Evolutionary conservation across 129 eudicot genomes (phyloP), one percentile per base, ranked within the genome.

Genomic region (Escallonia rubra): DNA sequence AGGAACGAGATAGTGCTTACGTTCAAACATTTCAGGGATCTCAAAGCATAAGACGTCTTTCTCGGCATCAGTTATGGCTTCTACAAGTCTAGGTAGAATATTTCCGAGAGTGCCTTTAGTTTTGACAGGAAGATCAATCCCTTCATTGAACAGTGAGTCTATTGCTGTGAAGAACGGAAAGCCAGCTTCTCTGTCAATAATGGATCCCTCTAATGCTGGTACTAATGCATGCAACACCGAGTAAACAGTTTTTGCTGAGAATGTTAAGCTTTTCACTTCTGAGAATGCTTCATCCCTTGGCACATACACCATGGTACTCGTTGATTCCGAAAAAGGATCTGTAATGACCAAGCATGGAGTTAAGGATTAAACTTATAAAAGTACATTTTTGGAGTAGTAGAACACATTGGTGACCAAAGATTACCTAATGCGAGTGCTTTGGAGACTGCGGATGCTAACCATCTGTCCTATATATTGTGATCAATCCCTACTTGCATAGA

Each of bases 221-320:
- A 87, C 61, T 10, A 90, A 46, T 1, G 84, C 89, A 56, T 90
- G 91, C 6, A 90, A 55, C 43, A 76, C 91, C 0, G 81, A 77
- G 83, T 74, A 77, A 8, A 86, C 61, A 3, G 87, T 56, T 42
- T 75, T 87, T 6, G 81, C 86, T 8, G 80, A 76, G 73, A 87
- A 90, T 38, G 78, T 71, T 9, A 8, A 43, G 6, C 13, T 8
- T 74, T 90, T 90, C 8, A 87, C 71, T 78, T 80, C 95, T 3
- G 97, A 84, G 49, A 90, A 90, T 48, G 83, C 85, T 73, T 90
- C 97, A 69, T 90, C 97, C 42, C 80, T 64, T 0, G 97, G 95
- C 7, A 90, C 85, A 49, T 90, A 90, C 0, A 86, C 65, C 2
- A 41, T 59, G 12, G 50, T n/a, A 34, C 72, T 63, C 77, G 95